Conservation (phyloP, 2,329 filamentous ascomycete species). For the Ambrosiella cleistominuta region DNA sequence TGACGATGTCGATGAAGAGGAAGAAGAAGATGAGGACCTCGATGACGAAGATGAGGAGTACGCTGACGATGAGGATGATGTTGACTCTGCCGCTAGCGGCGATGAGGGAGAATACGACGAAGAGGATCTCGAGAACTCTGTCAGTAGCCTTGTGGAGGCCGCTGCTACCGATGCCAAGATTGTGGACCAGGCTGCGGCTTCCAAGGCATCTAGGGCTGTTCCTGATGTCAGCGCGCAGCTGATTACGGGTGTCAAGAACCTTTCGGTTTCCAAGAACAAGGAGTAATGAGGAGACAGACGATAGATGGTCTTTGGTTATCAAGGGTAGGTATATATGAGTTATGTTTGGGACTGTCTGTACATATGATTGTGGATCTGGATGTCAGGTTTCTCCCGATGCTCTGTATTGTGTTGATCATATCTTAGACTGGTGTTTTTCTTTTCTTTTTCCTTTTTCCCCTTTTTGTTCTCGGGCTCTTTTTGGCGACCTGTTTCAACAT, state of each 20-base stretch:
- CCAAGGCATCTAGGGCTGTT: neutral
- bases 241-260: conserved; percentile 14
- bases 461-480: neutral
- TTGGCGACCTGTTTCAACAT: neutral
- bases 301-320: neutral
- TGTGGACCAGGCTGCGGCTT: neutral
- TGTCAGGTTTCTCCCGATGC: too few relatives aligned
- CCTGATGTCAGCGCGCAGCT: conserved; percentile 13
- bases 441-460: neutral
- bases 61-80: conserved; percentile 20
- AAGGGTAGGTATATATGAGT: neutral
- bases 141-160: conserved; percentile 8
- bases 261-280: conserved; percentile 10
- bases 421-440: neutral
- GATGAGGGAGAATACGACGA: conserved; percentile 16
- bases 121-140: conserved; percentile 10
- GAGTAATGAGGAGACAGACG: neutral
- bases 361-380: neutral
- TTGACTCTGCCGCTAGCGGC: conserved; percentile 21
- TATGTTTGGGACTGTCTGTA: neutral
- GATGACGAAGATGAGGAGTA: conserved; percentile 31
- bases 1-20: conserved; percentile 38
- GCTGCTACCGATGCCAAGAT: conserved; percentile 7
- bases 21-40: conserved; percentile 33
- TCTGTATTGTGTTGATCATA: too few relatives aligned